A percentile compares a stretch with the other conserved stretches of the same genome.
Conservation (phyloP, 1,139 yeast species). For the Casaregolazyma lundiana region DNA sequence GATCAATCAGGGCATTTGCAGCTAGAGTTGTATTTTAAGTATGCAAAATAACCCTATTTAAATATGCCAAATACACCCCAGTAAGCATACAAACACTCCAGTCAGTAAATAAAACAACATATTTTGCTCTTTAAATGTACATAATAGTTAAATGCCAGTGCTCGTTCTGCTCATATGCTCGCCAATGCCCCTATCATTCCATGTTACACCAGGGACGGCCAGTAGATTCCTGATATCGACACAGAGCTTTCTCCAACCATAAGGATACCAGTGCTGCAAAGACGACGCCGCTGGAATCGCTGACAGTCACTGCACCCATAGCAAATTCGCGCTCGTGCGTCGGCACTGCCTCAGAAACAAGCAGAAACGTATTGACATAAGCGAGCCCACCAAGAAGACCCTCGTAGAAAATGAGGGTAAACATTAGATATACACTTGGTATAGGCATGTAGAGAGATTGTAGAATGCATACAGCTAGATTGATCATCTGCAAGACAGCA, state of each 20-base stretch:
- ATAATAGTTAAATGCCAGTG: background rate
- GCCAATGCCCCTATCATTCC: conserved; percentile 16
- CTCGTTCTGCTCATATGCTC: background rate
- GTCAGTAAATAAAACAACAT: too few species aligned
- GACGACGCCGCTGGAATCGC: conserved; percentile 86
- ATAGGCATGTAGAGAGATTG: conserved; percentile 61
- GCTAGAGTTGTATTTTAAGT: too few species aligned
- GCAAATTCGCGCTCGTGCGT: conserved; percentile 69
- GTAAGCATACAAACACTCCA: too few species aligned
- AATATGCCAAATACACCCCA: too few species aligned
- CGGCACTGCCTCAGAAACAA: conserved; percentile 62
- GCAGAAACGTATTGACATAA: conserved; percentile 81
- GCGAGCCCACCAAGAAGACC: conserved; percentile 84
- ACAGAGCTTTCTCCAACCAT: conserved; percentile 69
- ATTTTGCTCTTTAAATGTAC: background rate
- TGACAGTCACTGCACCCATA: conserved; percentile 88
- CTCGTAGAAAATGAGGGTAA: conserved; percentile 70
- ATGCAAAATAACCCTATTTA: too few species aligned
- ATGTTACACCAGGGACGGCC: conserved; percentile 40
- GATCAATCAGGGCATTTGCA: too few species aligned
- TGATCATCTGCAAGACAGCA: conserved; percentile 62
- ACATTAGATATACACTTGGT: conserved; percentile 63
- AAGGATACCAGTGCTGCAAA: conserved; percentile 73
- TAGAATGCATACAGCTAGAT: conserved; percentile 51
- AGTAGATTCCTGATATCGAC: conserved; percentile 52